These are phyloP conservation scores for Bacidia rubella DNA, from an alignment of 495 filamentous ascomycete genomes.

Conservation along the genomic window DNA sequence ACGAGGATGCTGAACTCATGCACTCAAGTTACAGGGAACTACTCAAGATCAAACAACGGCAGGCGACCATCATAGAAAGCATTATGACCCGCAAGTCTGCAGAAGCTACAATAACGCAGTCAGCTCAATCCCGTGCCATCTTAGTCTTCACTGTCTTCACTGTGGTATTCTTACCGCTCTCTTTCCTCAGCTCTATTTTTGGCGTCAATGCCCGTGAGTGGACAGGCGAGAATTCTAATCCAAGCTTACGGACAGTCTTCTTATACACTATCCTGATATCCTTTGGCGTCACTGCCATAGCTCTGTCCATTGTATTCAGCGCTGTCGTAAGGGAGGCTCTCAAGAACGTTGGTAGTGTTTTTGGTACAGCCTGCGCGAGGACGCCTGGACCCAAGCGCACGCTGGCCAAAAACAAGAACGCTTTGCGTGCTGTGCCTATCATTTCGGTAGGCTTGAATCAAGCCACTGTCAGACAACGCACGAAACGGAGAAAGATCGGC, in stretches of 20 bases:
- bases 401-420: too few relatives aligned
- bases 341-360: too few relatives aligned
- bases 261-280: neutral
- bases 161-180: conserved; percentile 53
- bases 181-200: conserved; percentile 36
- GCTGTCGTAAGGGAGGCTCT: too few relatives aligned
- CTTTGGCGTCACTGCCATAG: neutral
- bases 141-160: conserved; percentile 66
- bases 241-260: neutral
- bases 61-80: neutral
- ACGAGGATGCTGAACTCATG: neutral
- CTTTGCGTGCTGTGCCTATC: too few relatives aligned
- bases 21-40: neutral
- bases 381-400: too few relatives aligned
- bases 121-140: conserved; percentile 26
- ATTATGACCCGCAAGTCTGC: neutral
- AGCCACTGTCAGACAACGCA: too few relatives aligned
- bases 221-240: neutral
- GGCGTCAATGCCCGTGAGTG: conserved; percentile 10
- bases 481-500: too few relatives aligned
- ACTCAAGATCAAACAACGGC: neutral
- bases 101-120: too few relatives aligned
- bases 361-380: too few relatives aligned
- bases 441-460: too few relatives aligned
- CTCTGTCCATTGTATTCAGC: neutral